Evolutionary conservation across 176 grass and related monocot genomes (phyloP), one percentile per base, ranked within the genome.

Genomic region (Pharus latifolius): DNA sequence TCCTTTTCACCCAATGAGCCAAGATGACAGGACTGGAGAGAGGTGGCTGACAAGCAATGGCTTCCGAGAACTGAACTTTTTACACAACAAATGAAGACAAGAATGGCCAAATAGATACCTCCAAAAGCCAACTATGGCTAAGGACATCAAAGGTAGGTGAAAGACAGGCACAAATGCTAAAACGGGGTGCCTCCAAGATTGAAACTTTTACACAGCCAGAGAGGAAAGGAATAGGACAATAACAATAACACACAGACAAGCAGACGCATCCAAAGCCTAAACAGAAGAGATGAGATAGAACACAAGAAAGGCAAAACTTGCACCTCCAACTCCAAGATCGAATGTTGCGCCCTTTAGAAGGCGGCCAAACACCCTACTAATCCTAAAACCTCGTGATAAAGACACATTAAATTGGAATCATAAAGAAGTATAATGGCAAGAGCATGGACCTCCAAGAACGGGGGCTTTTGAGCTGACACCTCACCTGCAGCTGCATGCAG

Each of bases 241-340:
- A 38, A 35, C 17, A 28, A 16, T 32, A 27, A 14, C 47, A 63
- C 63, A 60, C 50, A 77, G 83, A 86, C 83, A 80, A 56, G 57
- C 56, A 71, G 65, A 59, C 70, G 65, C 24, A 14, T 76, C 83
- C 83, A 86, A 86, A 49, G 23, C 64, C 54, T 1, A 20, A 75
- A 63, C 61, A 57, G 19, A 4, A 8, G 48, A 25, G 0, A 22
- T 2, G 11, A 18, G 63, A 22, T 18, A 56, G 58, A 55, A 72
- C 64, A 58, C 73, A 66, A 15, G 73, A 18, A 37, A 6, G 50
- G 69, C 60, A 50, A 49, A 5, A 40, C n/a, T 2, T 4, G 20
- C 47, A 14, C 12, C 47, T 38, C 19, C 66, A 23, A 10, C 32
- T 7, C 32, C 25, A 38, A 38, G 35, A 38, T 38, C 35, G 8